A percentile compares a stretch with the other conserved stretches of the same genome.
phyloP scores from a whole-genome alignment of 1,139 yeast species.

The Kodamaea fungicola region DNA sequence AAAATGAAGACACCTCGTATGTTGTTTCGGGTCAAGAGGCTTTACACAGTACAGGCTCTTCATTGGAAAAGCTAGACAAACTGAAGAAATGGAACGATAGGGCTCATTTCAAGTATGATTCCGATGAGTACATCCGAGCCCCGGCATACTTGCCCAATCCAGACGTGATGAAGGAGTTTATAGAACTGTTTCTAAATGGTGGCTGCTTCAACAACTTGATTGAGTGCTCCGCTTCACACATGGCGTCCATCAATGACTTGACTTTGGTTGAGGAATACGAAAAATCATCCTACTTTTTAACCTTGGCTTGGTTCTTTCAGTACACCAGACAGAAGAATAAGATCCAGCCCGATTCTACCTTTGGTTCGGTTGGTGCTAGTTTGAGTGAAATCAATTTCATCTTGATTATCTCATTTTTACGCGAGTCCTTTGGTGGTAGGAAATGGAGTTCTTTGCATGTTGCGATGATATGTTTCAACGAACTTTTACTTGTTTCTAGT shows the following conservation, averaged over 20 bases:
- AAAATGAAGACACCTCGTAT: slow-evolving; percentile 55
- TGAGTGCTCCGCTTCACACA: slow-evolving; percentile 45
- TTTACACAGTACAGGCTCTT: slow-evolving; percentile 37
- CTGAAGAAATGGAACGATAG: slow-evolving; percentile 64
- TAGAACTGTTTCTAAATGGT: slow-evolving; percentile 56
- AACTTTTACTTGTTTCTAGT: slow-evolving; percentile 55
- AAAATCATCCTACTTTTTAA: slow-evolving; percentile 50
- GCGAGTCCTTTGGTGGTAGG: slow-evolving; percentile 48
- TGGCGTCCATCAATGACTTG: slow-evolving; percentile 40
- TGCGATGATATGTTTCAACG: slow-evolving; percentile 65
- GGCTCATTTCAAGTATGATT: slow-evolving; percentile 39
- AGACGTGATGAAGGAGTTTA: slow-evolving; percentile 43
- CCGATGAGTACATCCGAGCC: slow-evolving; percentile 35
- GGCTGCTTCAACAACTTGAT: slow-evolving; percentile 74
- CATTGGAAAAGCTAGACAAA: slow-evolving; percentile 56
- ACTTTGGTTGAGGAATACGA: slow-evolving; percentile 33
- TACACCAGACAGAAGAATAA: slow-evolving; percentile 24
- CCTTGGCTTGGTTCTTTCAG: slow-evolving; percentile 67
- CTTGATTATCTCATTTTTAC: slow-evolving; percentile 53
- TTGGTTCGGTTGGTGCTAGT: slow-evolving; percentile 64
- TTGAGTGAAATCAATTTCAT: slow-evolving; percentile 65
- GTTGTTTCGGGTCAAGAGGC: slow-evolving; percentile 76
- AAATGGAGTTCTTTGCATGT: slow-evolving; percentile 65
- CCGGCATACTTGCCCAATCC: slow-evolving; percentile 10
- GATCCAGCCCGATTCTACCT: slow-evolving; percentile 32